Percentiles rank a stretch among this genome's conserved stretches.
Evolutionary conservation across 257 asterid genomes (phyloP).

Genomic region (Petrea volubilis): DNA sequence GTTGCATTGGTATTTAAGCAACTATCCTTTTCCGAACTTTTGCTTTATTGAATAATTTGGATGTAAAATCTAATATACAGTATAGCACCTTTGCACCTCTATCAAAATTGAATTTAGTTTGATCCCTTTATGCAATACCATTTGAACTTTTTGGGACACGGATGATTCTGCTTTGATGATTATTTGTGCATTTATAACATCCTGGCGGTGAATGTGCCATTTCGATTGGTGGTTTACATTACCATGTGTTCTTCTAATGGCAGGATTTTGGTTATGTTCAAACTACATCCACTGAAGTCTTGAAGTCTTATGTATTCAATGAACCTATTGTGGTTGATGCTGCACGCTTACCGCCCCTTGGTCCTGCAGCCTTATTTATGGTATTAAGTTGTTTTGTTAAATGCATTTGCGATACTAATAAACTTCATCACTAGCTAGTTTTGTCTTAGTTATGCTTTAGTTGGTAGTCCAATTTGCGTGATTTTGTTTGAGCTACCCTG

Average conservation of each 20-base stretch:
- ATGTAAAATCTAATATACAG: not conserved
- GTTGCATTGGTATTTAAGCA: constrained; percentile 4
- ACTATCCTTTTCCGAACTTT: not conserved
- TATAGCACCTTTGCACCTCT: constrained; percentile 14
- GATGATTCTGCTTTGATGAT: constrained; percentile 11
- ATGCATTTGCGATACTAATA: not conserved
- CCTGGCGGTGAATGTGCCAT: not conserved
- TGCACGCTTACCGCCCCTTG: constrained; percentile 83
- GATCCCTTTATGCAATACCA: constrained; percentile 8
- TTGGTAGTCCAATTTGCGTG: constrained; percentile 8
- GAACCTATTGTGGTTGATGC: constrained; percentile 97
- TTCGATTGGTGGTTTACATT: constrained; percentile 15
- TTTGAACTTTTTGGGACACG: not conserved
- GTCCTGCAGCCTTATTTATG: constrained; percentile 96
- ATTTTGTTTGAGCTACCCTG: constrained; percentile 20
- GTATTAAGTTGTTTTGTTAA: constrained; percentile 43
- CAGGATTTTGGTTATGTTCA: constrained; percentile 99
- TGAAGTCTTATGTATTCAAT: constrained; percentile 90
- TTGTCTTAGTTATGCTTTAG: constrained; percentile 17
- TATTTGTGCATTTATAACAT: constrained; percentile 11
- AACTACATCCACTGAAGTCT: constrained; percentile 94
- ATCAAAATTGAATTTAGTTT: not conserved
- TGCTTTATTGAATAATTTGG: not conserved
- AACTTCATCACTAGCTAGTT: constrained; percentile 1
- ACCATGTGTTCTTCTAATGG: constrained; percentile 23